Conservation (phyloP, 1,139 yeast genomes). For the Geotrichum carabidarum region DNA sequence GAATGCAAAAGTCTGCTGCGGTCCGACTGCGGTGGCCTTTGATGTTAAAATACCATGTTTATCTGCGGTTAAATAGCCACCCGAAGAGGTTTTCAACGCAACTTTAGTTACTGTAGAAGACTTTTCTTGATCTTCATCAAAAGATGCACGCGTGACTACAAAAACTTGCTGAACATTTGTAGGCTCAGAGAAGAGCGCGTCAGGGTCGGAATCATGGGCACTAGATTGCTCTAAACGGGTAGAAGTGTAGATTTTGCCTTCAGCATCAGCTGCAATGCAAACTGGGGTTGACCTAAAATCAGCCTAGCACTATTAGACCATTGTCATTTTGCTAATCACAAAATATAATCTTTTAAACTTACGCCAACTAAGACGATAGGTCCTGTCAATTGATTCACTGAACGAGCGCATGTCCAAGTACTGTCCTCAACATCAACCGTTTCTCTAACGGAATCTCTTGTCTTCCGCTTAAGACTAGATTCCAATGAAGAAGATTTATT, state of each 20-base stretch:
- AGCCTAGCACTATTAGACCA: conserved; percentile 4
- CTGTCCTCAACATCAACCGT: conserved; percentile 19
- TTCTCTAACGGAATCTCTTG: conserved; percentile 10
- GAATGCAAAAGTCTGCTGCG: conserved; percentile 37
- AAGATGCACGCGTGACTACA: conserved; percentile 32
- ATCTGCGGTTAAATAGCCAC: conserved; percentile 35
- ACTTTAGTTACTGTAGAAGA: conserved; percentile 21
- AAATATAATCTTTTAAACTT: conserved; percentile 2
- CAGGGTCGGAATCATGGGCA: conserved; percentile 19
- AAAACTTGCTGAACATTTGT: conserved; percentile 40
- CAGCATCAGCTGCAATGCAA: conserved; percentile 28
- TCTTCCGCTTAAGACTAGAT: background rate
- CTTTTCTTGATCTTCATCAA: conserved; percentile 23
- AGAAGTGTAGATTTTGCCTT: conserved; percentile 25
- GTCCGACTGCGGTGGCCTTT: conserved; percentile 40
- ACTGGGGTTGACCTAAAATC: conserved; percentile 20
- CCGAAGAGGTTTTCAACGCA: conserved; percentile 37
- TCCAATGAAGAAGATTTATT: conserved; percentile 6
- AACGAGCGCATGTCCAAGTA: conserved; percentile 41
- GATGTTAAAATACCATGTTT: conserved; percentile 30
- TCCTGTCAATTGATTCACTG: conserved; percentile 37
- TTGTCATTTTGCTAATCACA: background rate
- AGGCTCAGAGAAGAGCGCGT: conserved; percentile 37
- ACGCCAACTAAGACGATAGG: conserved; percentile 35
- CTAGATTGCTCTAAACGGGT: conserved; percentile 26